Evolutionary conservation across 176 grass and related monocot species (phyloP).

Genomic region (Leersia perrieri): DNA sequence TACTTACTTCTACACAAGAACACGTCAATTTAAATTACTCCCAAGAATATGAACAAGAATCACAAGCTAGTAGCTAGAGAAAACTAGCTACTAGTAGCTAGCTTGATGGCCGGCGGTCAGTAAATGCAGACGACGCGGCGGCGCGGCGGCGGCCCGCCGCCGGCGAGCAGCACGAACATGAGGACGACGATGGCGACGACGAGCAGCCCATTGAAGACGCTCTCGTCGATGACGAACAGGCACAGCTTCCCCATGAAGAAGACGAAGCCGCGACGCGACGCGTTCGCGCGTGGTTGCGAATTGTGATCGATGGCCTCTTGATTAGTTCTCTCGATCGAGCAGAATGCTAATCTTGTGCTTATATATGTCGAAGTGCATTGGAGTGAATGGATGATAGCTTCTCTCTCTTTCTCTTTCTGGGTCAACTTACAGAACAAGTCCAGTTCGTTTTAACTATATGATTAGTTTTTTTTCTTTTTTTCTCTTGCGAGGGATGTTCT

Average conservation of each 20-base stretch:
- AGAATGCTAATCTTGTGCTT: not conserved
- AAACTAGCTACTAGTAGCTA: no score
- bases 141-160: slow-evolving; percentile 6
- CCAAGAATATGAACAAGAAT: not conserved
- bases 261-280: not conserved
- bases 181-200: slow-evolving; percentile 12
- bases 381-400: not conserved
- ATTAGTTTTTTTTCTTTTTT: no score
- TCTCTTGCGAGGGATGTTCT: no score
- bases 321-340: not conserved
- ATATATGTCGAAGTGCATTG: not conserved
- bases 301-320: not conserved
- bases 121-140: not conserved
- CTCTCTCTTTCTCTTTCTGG: not conserved
- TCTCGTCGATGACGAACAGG: slow-evolving; percentile 34
- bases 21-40: not conserved
- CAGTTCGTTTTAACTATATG: not conserved
- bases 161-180: not conserved
- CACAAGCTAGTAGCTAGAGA: no score
- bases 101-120: not conserved
- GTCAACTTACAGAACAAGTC: not conserved
- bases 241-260: slow-evolving; percentile 42
- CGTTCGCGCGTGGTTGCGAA: no score
- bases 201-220: not conserved
- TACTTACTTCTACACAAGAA: not conserved